Evolutionary conservation across 371 early-diverging fungal species (phyloP).

Genomic region (Rhizomucor miehei): DNA sequence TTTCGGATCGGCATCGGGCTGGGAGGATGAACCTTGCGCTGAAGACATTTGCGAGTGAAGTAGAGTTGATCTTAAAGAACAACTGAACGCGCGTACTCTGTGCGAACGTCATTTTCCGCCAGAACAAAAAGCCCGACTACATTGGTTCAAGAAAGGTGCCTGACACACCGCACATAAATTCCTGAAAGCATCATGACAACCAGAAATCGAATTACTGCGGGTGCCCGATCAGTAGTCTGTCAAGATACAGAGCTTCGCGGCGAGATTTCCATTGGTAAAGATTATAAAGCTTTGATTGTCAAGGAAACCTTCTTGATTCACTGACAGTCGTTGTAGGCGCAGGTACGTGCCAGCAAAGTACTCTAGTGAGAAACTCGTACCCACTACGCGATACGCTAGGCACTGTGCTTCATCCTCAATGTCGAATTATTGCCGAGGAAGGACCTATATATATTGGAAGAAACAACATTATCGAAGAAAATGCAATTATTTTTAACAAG

Average conservation of each 20-base stretch:
- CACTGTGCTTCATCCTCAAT: conserved; percentile 77
- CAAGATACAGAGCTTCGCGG: conserved; percentile 64
- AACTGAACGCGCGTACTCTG: no score
- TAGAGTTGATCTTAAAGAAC: no score
- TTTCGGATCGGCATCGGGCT: conserved; percentile 38
- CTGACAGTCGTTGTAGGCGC: conserved; percentile 7
- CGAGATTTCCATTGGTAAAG: conserved; percentile 58
- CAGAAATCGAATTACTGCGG: conserved; percentile 48
- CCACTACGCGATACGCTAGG: conserved; percentile 40
- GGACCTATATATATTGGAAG: conserved; percentile 74
- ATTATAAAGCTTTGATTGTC: background rate
- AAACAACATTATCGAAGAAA: conserved; percentile 77
- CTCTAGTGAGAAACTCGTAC: no score
- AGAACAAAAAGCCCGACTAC: no score
- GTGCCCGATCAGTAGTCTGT: conserved; percentile 57
- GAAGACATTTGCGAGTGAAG: conserved; percentile 1
- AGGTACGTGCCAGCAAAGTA: conserved; percentile 6
- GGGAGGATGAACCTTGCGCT: conserved; percentile 27
- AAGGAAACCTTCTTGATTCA: background rate
- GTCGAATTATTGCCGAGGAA: conserved; percentile 64
- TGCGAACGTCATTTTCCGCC: no score
- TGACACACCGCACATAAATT: no score
- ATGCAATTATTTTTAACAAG: conserved; percentile 72
- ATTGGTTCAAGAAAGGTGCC: no score
- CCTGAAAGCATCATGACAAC: background rate